A percentile compares a stretch with the other conserved stretches of the same genome.
These are phyloP conservation scores for Phellinidium pouzarii DNA, from an alignment of 1,284 basidiomycete genomes.

Conservation along the genomic window DNA sequence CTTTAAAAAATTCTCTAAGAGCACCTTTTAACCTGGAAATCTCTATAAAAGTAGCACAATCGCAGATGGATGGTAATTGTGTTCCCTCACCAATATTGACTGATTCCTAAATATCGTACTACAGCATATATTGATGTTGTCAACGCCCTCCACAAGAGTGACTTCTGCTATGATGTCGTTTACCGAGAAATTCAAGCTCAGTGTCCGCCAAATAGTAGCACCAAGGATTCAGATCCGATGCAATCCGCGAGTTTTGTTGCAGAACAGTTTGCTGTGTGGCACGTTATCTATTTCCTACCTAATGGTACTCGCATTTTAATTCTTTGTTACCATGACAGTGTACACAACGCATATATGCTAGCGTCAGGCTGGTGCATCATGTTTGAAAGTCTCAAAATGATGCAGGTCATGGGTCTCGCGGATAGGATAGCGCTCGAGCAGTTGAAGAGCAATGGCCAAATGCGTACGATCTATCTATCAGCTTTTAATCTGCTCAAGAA, in stretches of 20 bases:
- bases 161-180: slow-evolving; percentile 50
- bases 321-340: slow-evolving; percentile 34
- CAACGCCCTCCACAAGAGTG: slow-evolving; percentile 51
- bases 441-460: slow-evolving; percentile 40
- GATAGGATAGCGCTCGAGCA: slow-evolving; percentile 46
- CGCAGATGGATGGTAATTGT: slow-evolving; percentile 58
- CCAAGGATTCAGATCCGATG: slow-evolving; percentile 27
- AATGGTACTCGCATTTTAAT: background rate
- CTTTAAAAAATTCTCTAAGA: slow-evolving; percentile 34
- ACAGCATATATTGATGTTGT: slow-evolving; percentile 64
- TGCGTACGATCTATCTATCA: slow-evolving; percentile 55
- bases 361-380: slow-evolving; percentile 71
- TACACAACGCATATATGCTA: slow-evolving; percentile 73
- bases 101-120: background rate
- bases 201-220: slow-evolving; percentile 31
- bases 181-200: slow-evolving; percentile 47
- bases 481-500: slow-evolving; percentile 54
- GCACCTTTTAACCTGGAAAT: slow-evolving; percentile 57
- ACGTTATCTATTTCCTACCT: slow-evolving; percentile 20
- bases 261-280: slow-evolving; percentile 54
- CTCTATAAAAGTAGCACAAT: slow-evolving; percentile 58
- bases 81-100: background rate
- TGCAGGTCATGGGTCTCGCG: slow-evolving; percentile 45
- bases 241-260: slow-evolving; percentile 46
- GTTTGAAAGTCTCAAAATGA: slow-evolving; percentile 43